phyloP scores from a whole-genome alignment of 805 yeast species.

The Kuraishia molischiana region DNA sequence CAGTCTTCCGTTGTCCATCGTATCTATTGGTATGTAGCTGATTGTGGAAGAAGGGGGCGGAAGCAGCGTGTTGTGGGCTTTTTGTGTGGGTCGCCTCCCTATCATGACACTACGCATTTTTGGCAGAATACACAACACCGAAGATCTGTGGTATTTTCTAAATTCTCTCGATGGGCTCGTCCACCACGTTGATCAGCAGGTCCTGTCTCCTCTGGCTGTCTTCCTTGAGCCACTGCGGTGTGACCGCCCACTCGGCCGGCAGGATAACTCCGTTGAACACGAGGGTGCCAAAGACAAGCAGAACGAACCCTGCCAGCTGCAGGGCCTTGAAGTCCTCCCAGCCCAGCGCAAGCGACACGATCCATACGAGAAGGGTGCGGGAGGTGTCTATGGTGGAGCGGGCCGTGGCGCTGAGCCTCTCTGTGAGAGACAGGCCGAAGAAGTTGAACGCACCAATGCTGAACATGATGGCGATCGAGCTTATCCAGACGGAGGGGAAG shows the following conservation, averaged over 20 bases:
- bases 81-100: too few species aligned
- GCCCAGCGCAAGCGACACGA: conserved; percentile 56
- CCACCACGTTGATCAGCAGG: conserved; percentile 23
- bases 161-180: conserved; percentile 31
- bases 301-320: conserved; percentile 54
- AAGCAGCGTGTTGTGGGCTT: too few species aligned
- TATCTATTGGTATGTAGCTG: too few species aligned
- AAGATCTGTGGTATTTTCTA: too few species aligned
- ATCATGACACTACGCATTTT: too few species aligned
- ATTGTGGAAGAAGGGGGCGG: too few species aligned
- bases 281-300: conserved; percentile 63
- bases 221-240: conserved; percentile 36
- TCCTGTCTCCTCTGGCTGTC: conserved; percentile 13
- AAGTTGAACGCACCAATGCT: conserved; percentile 66
- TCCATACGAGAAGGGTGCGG: conserved; percentile 68
- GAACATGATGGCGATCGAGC: conserved; percentile 58
- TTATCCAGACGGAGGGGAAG: conserved; percentile 29
- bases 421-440: conserved; percentile 64
- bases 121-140: too few species aligned
- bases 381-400: conserved; percentile 74
- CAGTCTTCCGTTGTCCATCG: conserved; percentile 30
- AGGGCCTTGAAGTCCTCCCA: conserved; percentile 64
- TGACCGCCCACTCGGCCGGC: conserved; percentile 35
- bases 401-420: conserved; percentile 60
- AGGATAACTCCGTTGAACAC: conserved; percentile 60